Percentiles rank a stretch among this genome's conserved stretches.
Evolutionary conservation across 2,329 filamentous ascomycete genomes (phyloP).

Genomic region (Cadophora sp.): DNA sequence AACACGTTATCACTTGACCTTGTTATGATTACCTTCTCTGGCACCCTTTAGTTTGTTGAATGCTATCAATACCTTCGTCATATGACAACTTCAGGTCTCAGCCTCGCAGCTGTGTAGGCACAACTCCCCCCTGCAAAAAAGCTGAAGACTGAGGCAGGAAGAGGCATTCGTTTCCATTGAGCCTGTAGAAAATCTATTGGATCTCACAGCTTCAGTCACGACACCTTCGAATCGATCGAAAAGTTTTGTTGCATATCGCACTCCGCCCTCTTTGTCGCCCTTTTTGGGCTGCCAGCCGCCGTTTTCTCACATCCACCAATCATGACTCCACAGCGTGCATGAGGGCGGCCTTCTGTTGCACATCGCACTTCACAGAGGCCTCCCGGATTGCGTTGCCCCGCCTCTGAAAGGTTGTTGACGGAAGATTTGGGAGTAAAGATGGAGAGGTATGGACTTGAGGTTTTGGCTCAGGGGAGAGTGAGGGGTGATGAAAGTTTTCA

Average conservation of each 20-base stretch:
- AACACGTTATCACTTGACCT: constrained; percentile 1
- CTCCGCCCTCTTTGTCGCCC: constrained; percentile 16
- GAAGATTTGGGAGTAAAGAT: background rate
- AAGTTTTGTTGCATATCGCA: constrained; percentile 10
- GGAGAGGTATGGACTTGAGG: background rate
- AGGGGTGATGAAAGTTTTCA: background rate
- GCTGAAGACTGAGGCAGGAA: no score
- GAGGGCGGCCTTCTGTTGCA: constrained; percentile 12
- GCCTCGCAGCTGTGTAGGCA: no score
- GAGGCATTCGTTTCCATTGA: no score
- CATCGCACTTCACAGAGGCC: constrained; percentile 8
- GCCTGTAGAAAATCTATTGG: background rate
- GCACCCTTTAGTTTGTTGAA: background rate
- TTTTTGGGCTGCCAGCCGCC: background rate
- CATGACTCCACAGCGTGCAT: background rate
- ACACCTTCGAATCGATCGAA: background rate
- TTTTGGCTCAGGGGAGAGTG: background rate
- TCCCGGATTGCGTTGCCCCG: background rate
- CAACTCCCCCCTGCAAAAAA: no score
- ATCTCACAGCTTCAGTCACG: background rate
- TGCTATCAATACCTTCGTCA: constrained; percentile 1
- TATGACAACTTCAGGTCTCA: no score
- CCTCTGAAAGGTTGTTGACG: background rate
- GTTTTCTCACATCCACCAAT: background rate
- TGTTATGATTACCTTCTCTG: constrained; percentile 4